A percentile compares a stretch with the other conserved stretches of the same genome.
Conservation (phyloP, 2,329 filamentous ascomycete genomes). For the Myriosclerotinia scirpicola region DNA sequence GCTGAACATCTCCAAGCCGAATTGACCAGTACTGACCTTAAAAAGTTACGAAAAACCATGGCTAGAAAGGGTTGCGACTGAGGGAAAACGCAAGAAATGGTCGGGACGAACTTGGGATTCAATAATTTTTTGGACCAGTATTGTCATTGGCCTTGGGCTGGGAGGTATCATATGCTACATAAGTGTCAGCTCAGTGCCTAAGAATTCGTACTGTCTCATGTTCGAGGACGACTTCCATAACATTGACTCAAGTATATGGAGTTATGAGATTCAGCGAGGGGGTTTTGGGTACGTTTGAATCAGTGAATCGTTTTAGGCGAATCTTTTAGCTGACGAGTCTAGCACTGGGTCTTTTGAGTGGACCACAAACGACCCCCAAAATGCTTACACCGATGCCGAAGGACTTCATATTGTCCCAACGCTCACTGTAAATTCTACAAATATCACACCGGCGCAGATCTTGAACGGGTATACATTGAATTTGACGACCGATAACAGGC, state of each 20-base stretch:
- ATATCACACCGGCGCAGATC: conserved; percentile 44
- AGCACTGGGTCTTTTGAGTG: conserved; percentile 54
- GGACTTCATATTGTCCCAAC: conserved; percentile 58
- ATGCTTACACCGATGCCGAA: conserved; percentile 49
- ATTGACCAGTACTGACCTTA: neutral
- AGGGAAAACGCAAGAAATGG: conserved; percentile 24
- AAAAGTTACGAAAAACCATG: conserved; percentile 30
- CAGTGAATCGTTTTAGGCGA: neutral
- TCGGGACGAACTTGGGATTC: conserved; percentile 23
- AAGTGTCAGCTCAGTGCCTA: conserved; percentile 21
- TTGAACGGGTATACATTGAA: conserved; percentile 47
- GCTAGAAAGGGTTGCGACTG: conserved; percentile 15
- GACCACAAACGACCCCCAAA: conserved; percentile 51
- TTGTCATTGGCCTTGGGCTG: conserved; percentile 22
- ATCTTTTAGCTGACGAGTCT: neutral
- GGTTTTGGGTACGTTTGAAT: conserved; percentile 22
- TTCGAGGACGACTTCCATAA: conserved; percentile 50
- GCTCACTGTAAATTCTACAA: conserved; percentile 46
- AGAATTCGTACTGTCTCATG: conserved; percentile 48
- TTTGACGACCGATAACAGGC: conserved; percentile 42
- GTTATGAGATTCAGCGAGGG: conserved; percentile 45
- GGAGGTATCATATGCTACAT: conserved; percentile 26
- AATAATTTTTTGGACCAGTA: conserved; percentile 23
- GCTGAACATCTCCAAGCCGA: neutral
- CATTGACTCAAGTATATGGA: conserved; percentile 47